phyloP scores from a whole-genome alignment of 179 eudicot species.

The Sideroxylon spinosum region DNA sequence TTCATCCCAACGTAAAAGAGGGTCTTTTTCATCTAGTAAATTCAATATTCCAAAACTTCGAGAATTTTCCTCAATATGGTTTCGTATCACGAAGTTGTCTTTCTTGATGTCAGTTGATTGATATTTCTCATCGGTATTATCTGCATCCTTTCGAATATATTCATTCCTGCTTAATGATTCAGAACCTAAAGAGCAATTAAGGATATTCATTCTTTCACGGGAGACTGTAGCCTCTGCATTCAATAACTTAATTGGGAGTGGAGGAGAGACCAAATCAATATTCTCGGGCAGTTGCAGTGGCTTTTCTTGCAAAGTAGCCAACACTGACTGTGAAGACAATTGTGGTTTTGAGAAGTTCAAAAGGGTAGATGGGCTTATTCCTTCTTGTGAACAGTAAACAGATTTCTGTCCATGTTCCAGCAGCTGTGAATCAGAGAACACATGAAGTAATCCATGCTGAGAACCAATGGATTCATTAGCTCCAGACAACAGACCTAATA shows the following conservation, averaged over 20 bases:
- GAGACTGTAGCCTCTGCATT: constrained; percentile 33
- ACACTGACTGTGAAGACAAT: constrained; percentile 22
- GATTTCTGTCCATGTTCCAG: constrained; percentile 50
- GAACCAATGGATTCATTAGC: constrained; percentile 43
- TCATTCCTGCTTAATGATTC: constrained; percentile 28
- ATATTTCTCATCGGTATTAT: constrained; percentile 8
- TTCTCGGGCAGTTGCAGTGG: constrained; percentile 31
- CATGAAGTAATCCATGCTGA: constrained; percentile 56
- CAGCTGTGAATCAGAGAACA: constrained; percentile 72
- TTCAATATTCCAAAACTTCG: constrained; percentile 12
- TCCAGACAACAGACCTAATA: constrained; percentile 32
- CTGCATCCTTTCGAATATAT: constrained; percentile 10
- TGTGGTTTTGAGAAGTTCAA: constrained; percentile 35
- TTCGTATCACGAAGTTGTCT: not conserved
- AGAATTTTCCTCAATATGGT: constrained; percentile 8
- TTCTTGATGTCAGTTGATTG: constrained; percentile 8
- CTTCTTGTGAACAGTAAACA: constrained; percentile 51
- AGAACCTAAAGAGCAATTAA: constrained; percentile 25
- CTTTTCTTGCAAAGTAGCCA: constrained; percentile 34
- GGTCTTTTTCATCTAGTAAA: constrained; percentile 6
- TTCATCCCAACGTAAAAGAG: constrained; percentile 11
- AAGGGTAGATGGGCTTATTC: constrained; percentile 40
- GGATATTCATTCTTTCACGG: constrained; percentile 27
- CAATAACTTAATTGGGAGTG: constrained; percentile 33
- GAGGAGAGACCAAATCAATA: constrained; percentile 23